Conservation (phyloP, 2,329 filamentous ascomycete genomes). For the Penicillium freii region DNA sequence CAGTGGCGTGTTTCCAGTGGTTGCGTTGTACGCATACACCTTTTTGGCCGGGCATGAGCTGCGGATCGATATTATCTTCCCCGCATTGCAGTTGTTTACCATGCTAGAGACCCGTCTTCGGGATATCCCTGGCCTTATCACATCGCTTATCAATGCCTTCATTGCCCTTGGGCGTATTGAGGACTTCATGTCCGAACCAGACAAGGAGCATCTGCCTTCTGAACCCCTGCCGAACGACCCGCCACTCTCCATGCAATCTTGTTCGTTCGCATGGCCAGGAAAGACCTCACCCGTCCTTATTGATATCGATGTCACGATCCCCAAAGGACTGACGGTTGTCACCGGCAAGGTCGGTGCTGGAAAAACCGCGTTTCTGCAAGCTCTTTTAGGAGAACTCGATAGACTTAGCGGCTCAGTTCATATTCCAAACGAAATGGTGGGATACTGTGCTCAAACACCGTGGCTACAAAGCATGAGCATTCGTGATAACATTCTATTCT, state of each 20-base stretch:
- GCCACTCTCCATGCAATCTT: slow-evolving; percentile 52
- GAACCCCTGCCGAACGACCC: slow-evolving; percentile 28
- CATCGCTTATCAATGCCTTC: slow-evolving; percentile 74
- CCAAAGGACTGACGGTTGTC: slow-evolving; percentile 58
- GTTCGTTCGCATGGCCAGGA: slow-evolving; percentile 79
- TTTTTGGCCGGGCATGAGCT: slow-evolving; percentile 65
- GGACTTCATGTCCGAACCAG: slow-evolving; percentile 79
- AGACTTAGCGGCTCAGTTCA: slow-evolving; percentile 51
- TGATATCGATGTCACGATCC: slow-evolving; percentile 55
- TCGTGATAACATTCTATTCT: slow-evolving; percentile 66
- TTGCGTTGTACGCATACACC: slow-evolving; percentile 79
- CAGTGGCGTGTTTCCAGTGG: slow-evolving; percentile 72
- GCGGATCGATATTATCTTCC: slow-evolving; percentile 80
- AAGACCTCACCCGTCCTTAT: slow-evolving; percentile 55
- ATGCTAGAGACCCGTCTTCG: slow-evolving; percentile 72
- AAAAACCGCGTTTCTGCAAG: slow-evolving; percentile 62
- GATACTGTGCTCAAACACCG: slow-evolving; percentile 64
- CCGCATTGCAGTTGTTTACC: slow-evolving; percentile 75
- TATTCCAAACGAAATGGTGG: slow-evolving; percentile 57
- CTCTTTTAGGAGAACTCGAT: slow-evolving; percentile 60
- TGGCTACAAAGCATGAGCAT: slow-evolving; percentile 71
- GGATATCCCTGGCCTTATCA: slow-evolving; percentile 73
- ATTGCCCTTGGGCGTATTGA: slow-evolving; percentile 80
- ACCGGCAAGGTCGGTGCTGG: slow-evolving; percentile 64
- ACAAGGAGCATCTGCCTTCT: slow-evolving; percentile 66